These are phyloP conservation scores for Blastocrithidia nonstop DNA, from an alignment of 208 protist species.

Conservation along the genomic window DNA sequence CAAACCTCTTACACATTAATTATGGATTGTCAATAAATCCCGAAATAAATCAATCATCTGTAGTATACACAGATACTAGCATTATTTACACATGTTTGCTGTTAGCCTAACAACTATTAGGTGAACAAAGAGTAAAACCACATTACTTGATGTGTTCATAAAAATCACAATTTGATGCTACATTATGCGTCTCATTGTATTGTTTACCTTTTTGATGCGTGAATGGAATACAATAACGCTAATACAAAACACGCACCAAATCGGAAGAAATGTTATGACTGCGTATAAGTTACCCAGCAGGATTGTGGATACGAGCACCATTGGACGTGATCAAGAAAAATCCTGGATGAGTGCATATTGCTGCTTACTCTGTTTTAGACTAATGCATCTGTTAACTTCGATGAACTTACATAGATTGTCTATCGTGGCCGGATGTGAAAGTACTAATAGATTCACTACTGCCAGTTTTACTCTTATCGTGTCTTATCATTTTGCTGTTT, in stretches of 20 bases:
- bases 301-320: conserved; percentile 40
- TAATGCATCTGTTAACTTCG: no score
- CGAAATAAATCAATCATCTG: conserved; percentile 29
- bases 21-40: conserved; percentile 8
- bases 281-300: conserved; percentile 16
- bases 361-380: no score
- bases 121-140: no score
- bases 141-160: no score
- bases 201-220: neutral
- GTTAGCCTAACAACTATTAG: neutral
- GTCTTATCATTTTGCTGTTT: neutral
- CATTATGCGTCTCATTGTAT: neutral
- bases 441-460: no score
- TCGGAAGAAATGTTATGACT: conserved; percentile 25
- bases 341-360: conserved; percentile 2
- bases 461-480: no score
- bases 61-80: conserved; percentile 27
- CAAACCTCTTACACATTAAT: conserved; percentile 43
- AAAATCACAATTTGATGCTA: no score
- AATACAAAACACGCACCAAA: conserved; percentile 31
- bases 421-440: no score
- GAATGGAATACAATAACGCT: conserved; percentile 11
- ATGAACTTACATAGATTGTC: no score
- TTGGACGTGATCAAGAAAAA: conserved; percentile 58
- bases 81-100: neutral